Conservation (phyloP, 1,284 basidiomycete genomes). For the Rhodotorula sp. region DNA sequence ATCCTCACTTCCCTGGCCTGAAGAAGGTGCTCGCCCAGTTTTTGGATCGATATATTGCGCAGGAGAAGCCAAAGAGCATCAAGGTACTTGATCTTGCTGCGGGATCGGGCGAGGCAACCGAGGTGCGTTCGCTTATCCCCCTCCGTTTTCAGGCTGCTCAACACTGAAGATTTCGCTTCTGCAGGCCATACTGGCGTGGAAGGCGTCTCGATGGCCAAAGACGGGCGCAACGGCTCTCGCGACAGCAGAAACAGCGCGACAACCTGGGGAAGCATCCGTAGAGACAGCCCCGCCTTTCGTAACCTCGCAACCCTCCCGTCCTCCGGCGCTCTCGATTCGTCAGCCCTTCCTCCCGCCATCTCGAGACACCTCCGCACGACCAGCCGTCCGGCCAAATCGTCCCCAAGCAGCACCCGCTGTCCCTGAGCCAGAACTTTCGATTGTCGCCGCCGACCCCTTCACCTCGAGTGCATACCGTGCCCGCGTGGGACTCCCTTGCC, state of each 20-base stretch:
- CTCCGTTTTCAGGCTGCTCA: no score
- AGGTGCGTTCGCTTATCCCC: constrained; percentile 44
- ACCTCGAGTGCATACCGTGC: constrained; percentile 34
- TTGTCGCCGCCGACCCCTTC: constrained; percentile 40
- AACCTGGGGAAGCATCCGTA: not conserved
- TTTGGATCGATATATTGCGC: constrained; percentile 52
- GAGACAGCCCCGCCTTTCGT: not conserved
- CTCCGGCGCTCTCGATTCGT: not conserved
- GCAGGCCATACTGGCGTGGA: constrained; percentile 33
- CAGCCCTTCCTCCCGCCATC: constrained; percentile 1
- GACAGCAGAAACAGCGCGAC: not conserved
- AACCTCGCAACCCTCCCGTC: not conserved
- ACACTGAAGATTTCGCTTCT: not conserved
- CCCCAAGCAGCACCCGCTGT: not conserved
- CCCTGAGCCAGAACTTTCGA: constrained; percentile 2
- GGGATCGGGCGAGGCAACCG: constrained; percentile 47
- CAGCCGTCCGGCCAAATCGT: not conserved
- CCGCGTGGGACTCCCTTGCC: constrained; percentile 56
- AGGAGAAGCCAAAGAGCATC: constrained; percentile 47
- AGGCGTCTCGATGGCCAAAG: constrained; percentile 19
- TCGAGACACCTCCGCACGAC: not conserved
- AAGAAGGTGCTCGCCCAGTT: constrained; percentile 53
- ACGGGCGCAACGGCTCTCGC: not conserved
- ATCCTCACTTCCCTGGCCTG: constrained; percentile 68
- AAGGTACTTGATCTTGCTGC: constrained; percentile 57